A percentile compares a stretch with the other conserved stretches of the same genome.
Evolutionary conservation across 805 yeast genomes (phyloP).

Genomic region (Kockiozyma suomiensis): DNA sequence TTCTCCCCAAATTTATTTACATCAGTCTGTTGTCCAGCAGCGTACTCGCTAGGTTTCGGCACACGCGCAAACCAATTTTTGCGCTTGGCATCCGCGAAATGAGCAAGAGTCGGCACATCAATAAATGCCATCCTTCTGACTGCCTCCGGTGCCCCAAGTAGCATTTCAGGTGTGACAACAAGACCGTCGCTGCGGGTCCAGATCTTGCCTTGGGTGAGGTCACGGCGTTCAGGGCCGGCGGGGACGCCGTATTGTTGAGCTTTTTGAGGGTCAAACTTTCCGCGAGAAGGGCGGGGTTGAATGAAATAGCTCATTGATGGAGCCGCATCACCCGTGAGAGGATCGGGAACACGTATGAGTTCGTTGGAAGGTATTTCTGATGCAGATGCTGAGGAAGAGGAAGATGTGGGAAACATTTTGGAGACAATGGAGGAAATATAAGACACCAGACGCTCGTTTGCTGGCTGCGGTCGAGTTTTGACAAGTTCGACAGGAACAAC

Average conservation of each 20-base stretch:
- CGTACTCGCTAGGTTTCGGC: slow-evolving; percentile 34
- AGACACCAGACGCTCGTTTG: neutral
- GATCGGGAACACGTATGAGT: slow-evolving; percentile 11
- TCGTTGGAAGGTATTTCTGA: neutral
- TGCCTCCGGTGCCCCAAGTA: slow-evolving; percentile 60
- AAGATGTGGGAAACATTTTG: slow-evolving; percentile 1
- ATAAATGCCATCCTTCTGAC: slow-evolving; percentile 66
- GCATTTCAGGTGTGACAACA: slow-evolving; percentile 66
- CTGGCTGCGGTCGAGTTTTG: neutral
- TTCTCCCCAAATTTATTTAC: neutral
- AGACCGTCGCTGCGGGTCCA: slow-evolving; percentile 64
- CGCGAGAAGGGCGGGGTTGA: slow-evolving; percentile 67
- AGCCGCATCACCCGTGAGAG: slow-evolving; percentile 36
- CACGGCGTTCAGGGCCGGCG: slow-evolving; percentile 60
- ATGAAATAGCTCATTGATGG: slow-evolving; percentile 69
- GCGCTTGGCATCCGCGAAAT: slow-evolving; percentile 42
- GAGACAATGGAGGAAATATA: neutral
- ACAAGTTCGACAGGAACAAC: slow-evolving; percentile 23
- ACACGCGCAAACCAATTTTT: slow-evolving; percentile 26
- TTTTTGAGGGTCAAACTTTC: slow-evolving; percentile 67
- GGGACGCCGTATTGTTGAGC: slow-evolving; percentile 74
- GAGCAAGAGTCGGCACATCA: slow-evolving; percentile 66
- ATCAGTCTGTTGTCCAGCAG: slow-evolving; percentile 34
- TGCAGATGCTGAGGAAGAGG: slow-evolving; percentile 5
- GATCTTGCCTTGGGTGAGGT: slow-evolving; percentile 60